Conservation (phyloP, 2,329 filamentous ascomycete genomes). For the Kalaharituber pfeilii region DNA sequence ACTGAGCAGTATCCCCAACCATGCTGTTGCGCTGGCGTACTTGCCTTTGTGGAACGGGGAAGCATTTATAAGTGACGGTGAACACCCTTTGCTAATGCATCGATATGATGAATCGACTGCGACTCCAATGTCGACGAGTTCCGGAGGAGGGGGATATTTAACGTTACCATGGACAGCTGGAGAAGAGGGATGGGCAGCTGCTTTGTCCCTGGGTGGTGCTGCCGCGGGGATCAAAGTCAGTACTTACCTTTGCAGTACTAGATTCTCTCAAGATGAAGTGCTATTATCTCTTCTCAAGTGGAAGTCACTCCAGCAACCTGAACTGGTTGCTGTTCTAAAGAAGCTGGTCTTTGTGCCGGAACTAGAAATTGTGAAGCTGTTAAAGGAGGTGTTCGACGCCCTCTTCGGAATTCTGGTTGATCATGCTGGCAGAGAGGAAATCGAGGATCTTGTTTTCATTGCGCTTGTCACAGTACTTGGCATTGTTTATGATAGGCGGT, state of each 20-base stretch:
- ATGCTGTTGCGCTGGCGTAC: constrained; percentile 80
- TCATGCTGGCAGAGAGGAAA: constrained; percentile 76
- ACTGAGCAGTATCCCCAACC: constrained; percentile 66
- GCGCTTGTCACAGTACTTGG: constrained; percentile 76
- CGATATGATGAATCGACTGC: constrained; percentile 83
- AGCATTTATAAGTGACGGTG: constrained; percentile 74
- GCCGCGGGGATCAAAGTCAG: constrained; percentile 62
- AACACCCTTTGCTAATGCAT: constrained; percentile 59
- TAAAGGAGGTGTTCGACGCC: constrained; percentile 75
- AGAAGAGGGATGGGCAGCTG: constrained; percentile 51
- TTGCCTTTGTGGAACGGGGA: constrained; percentile 86
- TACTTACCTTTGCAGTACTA: constrained; percentile 84
- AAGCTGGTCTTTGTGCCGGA: constrained; percentile 86
- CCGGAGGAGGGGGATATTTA: constrained; percentile 72
- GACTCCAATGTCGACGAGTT: constrained; percentile 40
- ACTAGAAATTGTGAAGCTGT: constrained; percentile 89
- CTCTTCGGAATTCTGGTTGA: constrained; percentile 85
- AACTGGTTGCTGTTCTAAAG: constrained; percentile 57
- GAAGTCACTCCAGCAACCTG: constrained; percentile 55
- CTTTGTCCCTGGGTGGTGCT: constrained; percentile 37
- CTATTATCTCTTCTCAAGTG: constrained; percentile 72
- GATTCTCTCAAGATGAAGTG: constrained; percentile 79
- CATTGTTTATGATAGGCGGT: constrained; percentile 85
- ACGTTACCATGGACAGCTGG: constrained; percentile 61
- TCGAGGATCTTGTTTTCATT: constrained; percentile 82